Evolutionary conservation across 257 asterid genomes (phyloP).

Genomic region (Cruciata laevipes): DNA sequence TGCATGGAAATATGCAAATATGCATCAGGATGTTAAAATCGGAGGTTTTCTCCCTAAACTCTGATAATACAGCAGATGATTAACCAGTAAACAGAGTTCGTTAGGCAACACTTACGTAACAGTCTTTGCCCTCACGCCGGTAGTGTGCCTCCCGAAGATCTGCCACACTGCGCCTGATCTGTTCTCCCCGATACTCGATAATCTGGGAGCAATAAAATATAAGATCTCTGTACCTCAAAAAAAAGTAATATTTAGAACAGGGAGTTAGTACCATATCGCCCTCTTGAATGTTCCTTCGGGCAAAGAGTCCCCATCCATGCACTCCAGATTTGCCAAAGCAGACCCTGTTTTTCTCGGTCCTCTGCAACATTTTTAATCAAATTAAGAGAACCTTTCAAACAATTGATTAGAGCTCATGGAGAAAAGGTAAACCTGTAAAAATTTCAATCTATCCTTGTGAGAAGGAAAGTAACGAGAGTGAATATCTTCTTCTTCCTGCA

Average conservation of each 20-base stretch:
- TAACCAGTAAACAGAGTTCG: background rate
- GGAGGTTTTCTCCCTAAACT: too few relatives aligned
- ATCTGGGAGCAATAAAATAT: slow-evolving; percentile 37
- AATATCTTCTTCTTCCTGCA: slow-evolving; percentile 42
- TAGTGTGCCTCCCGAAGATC: slow-evolving; percentile 86
- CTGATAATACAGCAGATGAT: too few relatives aligned
- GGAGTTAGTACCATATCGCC: slow-evolving; percentile 71
- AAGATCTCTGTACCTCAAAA: slow-evolving; percentile 5
- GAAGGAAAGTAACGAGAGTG: slow-evolving; percentile 59
- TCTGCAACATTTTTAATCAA: slow-evolving; percentile 38
- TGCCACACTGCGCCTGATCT: slow-evolving; percentile 78
- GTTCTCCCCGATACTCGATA: slow-evolving; percentile 88
- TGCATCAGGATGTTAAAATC: background rate
- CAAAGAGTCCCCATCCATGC: slow-evolving; percentile 99
- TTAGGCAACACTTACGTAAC: slow-evolving; percentile 60
- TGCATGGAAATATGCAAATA: slow-evolving; percentile 25
- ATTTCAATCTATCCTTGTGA: slow-evolving; percentile 61
- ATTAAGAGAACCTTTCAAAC: slow-evolving; percentile 5
- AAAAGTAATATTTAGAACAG: background rate
- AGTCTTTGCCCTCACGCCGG: slow-evolving; percentile 74
- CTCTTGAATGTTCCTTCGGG: slow-evolving; percentile 72
- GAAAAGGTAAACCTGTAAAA: slow-evolving; percentile 52
- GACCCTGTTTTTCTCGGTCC: slow-evolving; percentile 57
- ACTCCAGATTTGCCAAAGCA: slow-evolving; percentile 97
- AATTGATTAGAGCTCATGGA: slow-evolving; percentile 5